Base-by-base conservation (phyloP, 2,329 filamentous ascomycete genomes). In the Erysiphe pulchra region DNA sequence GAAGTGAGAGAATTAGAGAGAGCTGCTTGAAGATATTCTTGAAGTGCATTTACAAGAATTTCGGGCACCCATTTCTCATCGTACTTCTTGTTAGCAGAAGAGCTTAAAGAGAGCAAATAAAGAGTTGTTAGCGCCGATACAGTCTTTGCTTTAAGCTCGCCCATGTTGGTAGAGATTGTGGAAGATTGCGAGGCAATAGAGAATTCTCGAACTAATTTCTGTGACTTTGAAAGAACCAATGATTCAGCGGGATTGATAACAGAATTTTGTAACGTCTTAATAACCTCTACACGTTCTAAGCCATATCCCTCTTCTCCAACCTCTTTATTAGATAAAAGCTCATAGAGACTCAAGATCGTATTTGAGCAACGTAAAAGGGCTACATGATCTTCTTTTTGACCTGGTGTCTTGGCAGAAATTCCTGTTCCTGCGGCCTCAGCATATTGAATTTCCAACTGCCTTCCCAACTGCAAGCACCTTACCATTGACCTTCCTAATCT, bases 391-490 rank as follows among this genome's bases (percentile, higher is more conserved):
- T 84, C 78, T 1, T 54, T 57, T 31, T 55, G 60, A 49, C 48
- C 51, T 20, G 52, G 56, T 45, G 49, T 64, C 59, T 45, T 65
- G 55, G 20, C 54, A 41, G 49, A 51, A 50, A 45, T 60, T 24
- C 54, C 56, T 16, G 56, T 54, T 30, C 55, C 57, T 47, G 56
- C 46, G 49, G 82, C 65, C 59, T 92, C 85, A 0, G 72, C 65
- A 56, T 92, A 71, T 59, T 92, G 81, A n/a, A 80, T 71, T 58
- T 95, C 84, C 11, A 98, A 69, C 62, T 92, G 84, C 40, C 86
- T 68, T 0, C 83, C 85, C 2, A 95, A 65, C 55, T 80, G 78
- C 38, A 95, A 66, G 56, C 80, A 86, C 45, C 87, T 69, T 39
- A 74, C 76, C 12, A 92, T 80, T 0, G 78, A 73, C 39, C 86